phyloP scores from a whole-genome alignment of 78 protist species.

The Chrysochromulina tobinii region DNA sequence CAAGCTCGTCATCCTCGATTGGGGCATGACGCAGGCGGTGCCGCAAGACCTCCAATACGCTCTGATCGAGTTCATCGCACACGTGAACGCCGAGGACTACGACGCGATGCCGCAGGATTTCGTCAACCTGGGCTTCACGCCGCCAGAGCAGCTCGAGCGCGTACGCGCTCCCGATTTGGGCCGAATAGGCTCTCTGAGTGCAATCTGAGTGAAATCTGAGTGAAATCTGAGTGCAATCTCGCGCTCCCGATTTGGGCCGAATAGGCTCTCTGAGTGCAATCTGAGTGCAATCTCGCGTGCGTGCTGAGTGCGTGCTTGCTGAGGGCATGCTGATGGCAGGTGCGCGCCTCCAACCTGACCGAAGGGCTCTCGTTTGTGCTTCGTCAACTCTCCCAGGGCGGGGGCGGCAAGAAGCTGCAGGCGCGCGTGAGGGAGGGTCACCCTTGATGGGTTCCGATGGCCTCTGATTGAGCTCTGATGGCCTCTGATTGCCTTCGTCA shows the following conservation, averaged over 20 bases:
- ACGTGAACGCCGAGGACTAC: constrained; percentile 33
- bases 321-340: too few species aligned
- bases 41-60: constrained; percentile 20
- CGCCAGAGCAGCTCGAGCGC: constrained; percentile 10
- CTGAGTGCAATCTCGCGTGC: too few species aligned
- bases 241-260: too few species aligned
- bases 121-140: constrained; percentile 42
- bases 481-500: too few species aligned
- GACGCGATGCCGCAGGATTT: constrained; percentile 4
- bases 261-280: too few species aligned
- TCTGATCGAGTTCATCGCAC: constrained; percentile 42
- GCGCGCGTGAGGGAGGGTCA: not conserved
- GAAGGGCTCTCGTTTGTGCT: not conserved
- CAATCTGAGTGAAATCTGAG: too few species aligned
- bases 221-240: too few species aligned
- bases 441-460: too few species aligned
- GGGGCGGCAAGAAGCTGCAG: constrained; percentile 43
- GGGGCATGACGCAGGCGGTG: constrained; percentile 30
- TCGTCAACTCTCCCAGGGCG: constrained; percentile 38
- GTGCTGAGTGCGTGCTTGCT: too few species aligned
- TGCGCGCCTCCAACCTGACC: not conserved
- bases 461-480: too few species aligned
- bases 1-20: constrained; percentile 36
- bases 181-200: too few species aligned
- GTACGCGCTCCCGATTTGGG: not conserved